Conservation (phyloP, 2,329 filamentous ascomycete genomes). For the Fusarium heterosporum region DNA sequence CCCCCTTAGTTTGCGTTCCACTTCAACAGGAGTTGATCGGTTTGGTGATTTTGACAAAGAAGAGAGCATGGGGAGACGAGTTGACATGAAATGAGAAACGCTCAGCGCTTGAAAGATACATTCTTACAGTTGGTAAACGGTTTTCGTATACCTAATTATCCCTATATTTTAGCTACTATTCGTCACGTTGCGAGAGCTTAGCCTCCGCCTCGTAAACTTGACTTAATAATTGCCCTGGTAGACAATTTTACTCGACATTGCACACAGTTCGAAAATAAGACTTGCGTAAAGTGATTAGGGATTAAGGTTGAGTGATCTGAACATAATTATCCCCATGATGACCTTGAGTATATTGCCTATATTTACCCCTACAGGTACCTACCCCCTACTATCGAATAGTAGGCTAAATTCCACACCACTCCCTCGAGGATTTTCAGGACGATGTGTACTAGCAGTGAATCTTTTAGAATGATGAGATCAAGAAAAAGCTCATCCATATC, state of each 20-base stretch:
- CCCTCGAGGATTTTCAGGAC: constrained; percentile 11
- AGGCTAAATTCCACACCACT: neutral
- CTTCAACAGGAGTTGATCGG: constrained; percentile 45
- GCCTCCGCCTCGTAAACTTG: constrained; percentile 40
- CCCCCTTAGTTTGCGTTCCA: constrained; percentile 38
- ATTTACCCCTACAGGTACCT: neutral
- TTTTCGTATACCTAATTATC: constrained; percentile 36
- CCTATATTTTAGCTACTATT: constrained; percentile 48
- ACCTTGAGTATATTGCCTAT: neutral
- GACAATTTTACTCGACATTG: constrained; percentile 52
- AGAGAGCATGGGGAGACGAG: constrained; percentile 33
- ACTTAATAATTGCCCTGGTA: constrained; percentile 51
- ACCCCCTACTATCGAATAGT: neutral
- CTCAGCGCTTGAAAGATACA: constrained; percentile 38
- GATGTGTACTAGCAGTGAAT: neutral
- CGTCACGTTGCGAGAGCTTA: constrained; percentile 36
- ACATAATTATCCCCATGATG: neutral
- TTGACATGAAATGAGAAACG: constrained; percentile 39
- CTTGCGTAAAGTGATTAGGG: neutral
- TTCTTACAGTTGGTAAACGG: constrained; percentile 38
- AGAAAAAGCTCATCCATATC: neutral
- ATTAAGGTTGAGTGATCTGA: no score
- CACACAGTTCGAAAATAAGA: constrained; percentile 21
- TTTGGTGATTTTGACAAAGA: constrained; percentile 43
- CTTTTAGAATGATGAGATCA: neutral